phyloP scores from a whole-genome alignment of 345 rosid genomes.

The Adansonia digitata region DNA sequence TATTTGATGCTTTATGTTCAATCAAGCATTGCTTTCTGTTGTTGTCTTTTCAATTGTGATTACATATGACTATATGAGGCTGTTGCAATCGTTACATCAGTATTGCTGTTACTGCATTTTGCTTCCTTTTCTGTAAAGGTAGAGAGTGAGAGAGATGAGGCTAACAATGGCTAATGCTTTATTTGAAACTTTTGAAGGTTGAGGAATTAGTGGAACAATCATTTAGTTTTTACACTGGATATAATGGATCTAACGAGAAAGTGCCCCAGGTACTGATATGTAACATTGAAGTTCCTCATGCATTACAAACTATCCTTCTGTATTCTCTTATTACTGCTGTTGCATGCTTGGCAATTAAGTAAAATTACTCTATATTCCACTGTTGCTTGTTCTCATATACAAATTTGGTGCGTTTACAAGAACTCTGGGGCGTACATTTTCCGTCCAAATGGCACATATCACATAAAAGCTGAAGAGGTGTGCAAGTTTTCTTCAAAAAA shows the following conservation, averaged over 20 bases:
- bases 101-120: background rate
- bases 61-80: background rate
- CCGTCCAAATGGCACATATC: constrained; percentile 84
- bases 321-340: background rate
- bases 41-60: background rate
- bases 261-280: constrained; percentile 61
- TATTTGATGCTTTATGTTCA: constrained; percentile 7
- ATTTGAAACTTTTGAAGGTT: constrained; percentile 43
- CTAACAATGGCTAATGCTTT: constrained; percentile 23
- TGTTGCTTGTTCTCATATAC: constrained; percentile 4
- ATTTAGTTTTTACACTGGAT: constrained; percentile 62
- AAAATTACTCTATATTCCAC: background rate
- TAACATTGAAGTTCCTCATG: constrained; percentile 14
- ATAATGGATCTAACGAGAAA: constrained; percentile 59
- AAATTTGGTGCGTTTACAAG: constrained; percentile 34
- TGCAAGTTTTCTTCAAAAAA: constrained; percentile 13
- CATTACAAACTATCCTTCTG: background rate
- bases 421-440: constrained; percentile 88
- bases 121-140: background rate
- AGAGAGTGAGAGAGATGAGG: background rate
- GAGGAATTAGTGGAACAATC: constrained; percentile 62
- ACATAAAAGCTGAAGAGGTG: constrained; percentile 66
- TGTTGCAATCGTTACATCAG: background rate
- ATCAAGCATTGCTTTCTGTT: background rate
- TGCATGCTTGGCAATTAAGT: background rate